Base-by-base conservation (phyloP, 352 stramenopile genomes). In the Phytophthora macrochlamydospora region DNA sequence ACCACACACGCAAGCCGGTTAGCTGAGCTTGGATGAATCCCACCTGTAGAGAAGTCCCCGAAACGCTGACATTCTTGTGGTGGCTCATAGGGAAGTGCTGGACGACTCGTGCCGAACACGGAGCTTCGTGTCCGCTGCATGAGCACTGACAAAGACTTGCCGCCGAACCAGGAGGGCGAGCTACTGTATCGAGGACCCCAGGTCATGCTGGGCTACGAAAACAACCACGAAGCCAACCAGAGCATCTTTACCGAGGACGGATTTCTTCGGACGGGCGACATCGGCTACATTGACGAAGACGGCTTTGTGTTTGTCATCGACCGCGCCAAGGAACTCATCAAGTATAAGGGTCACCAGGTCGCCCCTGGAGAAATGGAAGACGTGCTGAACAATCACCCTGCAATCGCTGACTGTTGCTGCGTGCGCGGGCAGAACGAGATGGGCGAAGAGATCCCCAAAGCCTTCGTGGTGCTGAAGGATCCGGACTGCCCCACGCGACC, bases 321-420 rank as follows among this genome's bases (percentile, higher is more conserved):
- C 65, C 76, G 95, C 29, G 73, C 92, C 33, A 98, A 98, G 76
- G 93, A 98, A 66, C 75, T 98, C 13, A 98, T 98, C 76, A 98
- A 98, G 78, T 93, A 97, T 59, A 96, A 97, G 62, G 93, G 92
- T 12, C 93, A 94, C 59, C 93, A 95, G 71, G 79, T 98, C 9
- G 89, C 93, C 7, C 93, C 92, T 18, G 92, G 90, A 0, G 95
- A 98, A 67, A 73, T 98, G 37, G 93, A 98, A 71, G 92, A 93
- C 33, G 71, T 98, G 4, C 51, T 98, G 4, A 85, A 97, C 28
- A 80, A 82, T n/a, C 83, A 98, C 66, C 76, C 78, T 3, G 66
- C 73, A 7, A 50, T 98, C 12, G 68, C 80, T 1, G 94, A 98
- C 75, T 88, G 75, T 29, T 90, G 83, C 52, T 85, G 92, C 40